Evolutionary conservation across 805 yeast genomes (phyloP).

Genomic region (Maudiozyma pseudohumilis): DNA sequence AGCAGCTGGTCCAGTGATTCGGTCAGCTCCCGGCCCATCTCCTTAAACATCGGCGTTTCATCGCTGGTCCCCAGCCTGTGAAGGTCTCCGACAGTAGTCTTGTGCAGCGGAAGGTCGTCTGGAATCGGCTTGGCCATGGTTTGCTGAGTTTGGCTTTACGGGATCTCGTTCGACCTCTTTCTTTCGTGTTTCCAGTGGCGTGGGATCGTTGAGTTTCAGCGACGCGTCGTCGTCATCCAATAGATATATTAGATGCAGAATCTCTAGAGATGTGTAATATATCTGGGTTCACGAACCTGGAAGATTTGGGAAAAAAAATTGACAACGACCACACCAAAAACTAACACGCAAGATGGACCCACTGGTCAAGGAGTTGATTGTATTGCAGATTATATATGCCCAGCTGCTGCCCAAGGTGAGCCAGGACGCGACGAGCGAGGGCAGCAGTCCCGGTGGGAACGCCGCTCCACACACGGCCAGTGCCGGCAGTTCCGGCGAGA

Average conservation of each 20-base stretch:
- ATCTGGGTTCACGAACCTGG: too few relatives aligned
- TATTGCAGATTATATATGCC: constrained; percentile 24
- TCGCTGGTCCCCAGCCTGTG: constrained; percentile 12
- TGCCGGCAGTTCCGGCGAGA: background rate
- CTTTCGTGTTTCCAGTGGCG: too few relatives aligned
- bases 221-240: too few relatives aligned
- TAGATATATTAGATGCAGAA: too few relatives aligned
- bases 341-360: too few relatives aligned
- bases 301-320: too few relatives aligned
- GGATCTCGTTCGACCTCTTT: too few relatives aligned
- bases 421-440: constrained; percentile 2
- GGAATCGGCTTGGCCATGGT: constrained; percentile 5
- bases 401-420: constrained; percentile 11
- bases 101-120: constrained; percentile 17
- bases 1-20: constrained; percentile 13
- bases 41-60: constrained; percentile 6
- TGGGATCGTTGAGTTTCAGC: too few relatives aligned
- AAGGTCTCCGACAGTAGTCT: constrained; percentile 9
- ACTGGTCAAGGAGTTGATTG: constrained; percentile 23
- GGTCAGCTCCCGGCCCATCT: constrained; percentile 12
- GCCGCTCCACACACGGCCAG: too few relatives aligned
- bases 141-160: background rate
- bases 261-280: too few relatives aligned
- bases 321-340: too few relatives aligned
- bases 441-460: background rate